Base-by-base conservation (phyloP, 306 rosid genomes). In the Acacia melanoxylon region DNA sequence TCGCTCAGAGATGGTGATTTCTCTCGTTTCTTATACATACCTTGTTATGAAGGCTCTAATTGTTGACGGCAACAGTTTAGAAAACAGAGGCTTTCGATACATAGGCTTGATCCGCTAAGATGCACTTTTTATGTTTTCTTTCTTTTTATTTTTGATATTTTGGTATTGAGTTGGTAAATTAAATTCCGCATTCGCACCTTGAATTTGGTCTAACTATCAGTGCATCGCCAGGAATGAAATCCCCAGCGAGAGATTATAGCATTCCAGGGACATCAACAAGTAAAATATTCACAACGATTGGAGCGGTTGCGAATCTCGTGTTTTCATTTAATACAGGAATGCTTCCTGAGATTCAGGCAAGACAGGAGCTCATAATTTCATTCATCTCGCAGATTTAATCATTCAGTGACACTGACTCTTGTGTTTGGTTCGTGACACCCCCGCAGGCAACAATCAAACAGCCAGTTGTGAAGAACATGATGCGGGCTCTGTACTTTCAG, bases 331-430 rank as follows among this genome's bases (percentile, higher is more conserved):
- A 93, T 74, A 95, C 99, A 0, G 97, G 98, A 81, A 95, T 95
- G 98, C 93, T 95, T 87, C 99, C 99, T 3, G 99, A 95, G 89
- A 95, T 95, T 83, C 99, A 95, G 96, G 99, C 90, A 74, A 44
- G 78, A 75, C 41, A 77, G 25, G 78, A 72, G 29, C 73, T 42
- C 81, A 58, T 29, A 24, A 25, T 58, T 58, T 68, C 41, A 67
- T 54, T 51, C 29, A 48, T 48, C 19, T 48, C 13, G 20, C 16
- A 14, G 54, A 48, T 48, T 14, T 14, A 59, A 5, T 29, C 19
- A 14, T 27, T 63, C 69, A 29, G 15, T 29, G n/a, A 29, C 69
- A 14, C 2, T 63, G 41, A 63, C 41, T 27, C n/a, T 58, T 56
- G 65, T 37, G 20, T 48, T 80, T 84, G 78, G 35, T 72, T 83